Evolutionary conservation across 306 rosid species (phyloP), one percentile per base, ranked within the genome.

Genomic region (Sechiopsis laciniata): DNA sequence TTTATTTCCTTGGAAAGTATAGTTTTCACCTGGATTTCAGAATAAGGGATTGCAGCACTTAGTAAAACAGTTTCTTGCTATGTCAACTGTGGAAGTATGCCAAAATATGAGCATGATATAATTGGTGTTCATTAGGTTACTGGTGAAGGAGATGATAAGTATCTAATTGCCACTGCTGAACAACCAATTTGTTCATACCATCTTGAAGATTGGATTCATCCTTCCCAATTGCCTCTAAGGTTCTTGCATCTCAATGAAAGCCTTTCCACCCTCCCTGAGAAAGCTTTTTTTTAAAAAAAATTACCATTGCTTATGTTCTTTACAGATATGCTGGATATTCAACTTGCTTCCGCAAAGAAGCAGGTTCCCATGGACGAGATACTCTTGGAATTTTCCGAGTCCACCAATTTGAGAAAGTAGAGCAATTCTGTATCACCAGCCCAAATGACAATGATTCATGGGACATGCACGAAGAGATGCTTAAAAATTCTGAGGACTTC

Each of bases 131-230:
- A 9, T 40, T 74, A 59, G 70, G 71, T 75, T 2, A 75, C 78
- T 2, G 99, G 99, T 46, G 99, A 95, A 78, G 99, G 97, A 48
- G 99, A 95, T 74, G 97, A 95, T 84, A 95, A 95, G 74, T 95
- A 91, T 84, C 83, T 95, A 82, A 95, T 91, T 83, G 99, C 99
- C 75, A 95, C 97, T 7, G 95, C 96, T 37, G 99, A 95, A 75
- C 97, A 91, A 80, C 96, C 99, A 48, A 95, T 91, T 59, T 89
- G 96, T 82, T 89, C 99, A 0, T 95, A 89, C 81, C 96, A 89
- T 83, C 10, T 89, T 51, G 90, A 89, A 4, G 99, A 95, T 74
- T 95, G 99, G 99, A 91, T 95, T 80, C 99, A 89, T 82, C 99
- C 97, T 72, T 26, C 96, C n/a, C 89, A 87, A 78, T 77, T 95